phyloP scores from a whole-genome alignment of 2,329 filamentous ascomycete species.

The Pyrenophora seminiperda region DNA sequence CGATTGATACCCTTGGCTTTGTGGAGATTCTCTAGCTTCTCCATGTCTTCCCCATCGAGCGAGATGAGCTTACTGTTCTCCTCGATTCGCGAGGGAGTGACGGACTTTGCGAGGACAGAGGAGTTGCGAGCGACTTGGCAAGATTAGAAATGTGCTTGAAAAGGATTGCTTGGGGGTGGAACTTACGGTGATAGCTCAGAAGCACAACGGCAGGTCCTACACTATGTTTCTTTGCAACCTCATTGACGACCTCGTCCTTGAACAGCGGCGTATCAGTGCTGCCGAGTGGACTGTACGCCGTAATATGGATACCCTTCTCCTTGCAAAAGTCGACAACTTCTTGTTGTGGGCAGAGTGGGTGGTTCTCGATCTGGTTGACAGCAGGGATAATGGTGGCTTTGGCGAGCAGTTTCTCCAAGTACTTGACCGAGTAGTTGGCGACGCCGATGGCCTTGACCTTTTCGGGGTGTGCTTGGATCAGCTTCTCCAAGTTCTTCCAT shows the following conservation, averaged over 20 bases:
- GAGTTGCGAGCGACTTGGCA: slow-evolving; percentile 65
- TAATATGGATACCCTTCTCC: slow-evolving; percentile 70
- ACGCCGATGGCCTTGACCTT: slow-evolving; percentile 58
- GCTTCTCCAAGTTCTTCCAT: slow-evolving; percentile 76
- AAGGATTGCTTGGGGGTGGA: slow-evolving; percentile 12
- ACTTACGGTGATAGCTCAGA: slow-evolving; percentile 73
- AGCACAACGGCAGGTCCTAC: slow-evolving; percentile 62
- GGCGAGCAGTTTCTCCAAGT: slow-evolving; percentile 56
- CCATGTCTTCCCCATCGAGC: slow-evolving; percentile 67
- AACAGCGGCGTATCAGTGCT: slow-evolving; percentile 57
- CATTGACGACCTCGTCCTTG: slow-evolving; percentile 53
- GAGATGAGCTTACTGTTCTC: slow-evolving; percentile 71
- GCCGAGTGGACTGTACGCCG: slow-evolving; percentile 66
- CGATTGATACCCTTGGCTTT: slow-evolving; percentile 55
- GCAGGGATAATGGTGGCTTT: slow-evolving; percentile 69
- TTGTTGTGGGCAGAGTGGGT: slow-evolving; percentile 72
- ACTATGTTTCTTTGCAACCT: slow-evolving; percentile 57
- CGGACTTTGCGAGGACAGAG: slow-evolving; percentile 76
- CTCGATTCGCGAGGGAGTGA: slow-evolving; percentile 70
- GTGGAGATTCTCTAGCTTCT: slow-evolving; percentile 53
- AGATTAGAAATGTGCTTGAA: background rate
- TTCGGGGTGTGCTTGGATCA: slow-evolving; percentile 53
- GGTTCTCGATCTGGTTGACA: slow-evolving; percentile 76
- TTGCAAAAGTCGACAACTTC: slow-evolving; percentile 73
- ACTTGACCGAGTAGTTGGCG: slow-evolving; percentile 56